Evolutionary conservation across 2,329 filamentous ascomycete genomes (phyloP).

Genomic region (Graphilbum ipis-grandicollis): DNA sequence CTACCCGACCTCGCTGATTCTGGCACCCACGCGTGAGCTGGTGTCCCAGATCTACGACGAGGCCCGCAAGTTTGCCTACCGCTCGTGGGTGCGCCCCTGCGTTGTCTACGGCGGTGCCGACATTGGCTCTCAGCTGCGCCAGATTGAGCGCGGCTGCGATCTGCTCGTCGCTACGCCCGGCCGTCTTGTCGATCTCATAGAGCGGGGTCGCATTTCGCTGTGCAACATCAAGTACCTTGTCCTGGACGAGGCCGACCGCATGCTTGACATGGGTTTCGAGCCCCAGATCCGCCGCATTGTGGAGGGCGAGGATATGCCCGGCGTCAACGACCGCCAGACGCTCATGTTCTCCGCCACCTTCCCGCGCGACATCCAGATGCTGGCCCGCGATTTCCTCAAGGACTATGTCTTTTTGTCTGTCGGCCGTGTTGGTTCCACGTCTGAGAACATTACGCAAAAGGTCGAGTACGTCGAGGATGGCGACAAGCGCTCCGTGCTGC

Average conservation of each 20-base stretch:
- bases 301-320: constrained; percentile 94
- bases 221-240: constrained; percentile 99
- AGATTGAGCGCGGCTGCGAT: constrained; percentile 95
- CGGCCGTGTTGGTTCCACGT: constrained; percentile 94
- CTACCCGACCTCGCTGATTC: constrained; percentile 86
- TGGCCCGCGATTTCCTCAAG: constrained; percentile 95
- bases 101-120: constrained; percentile 99
- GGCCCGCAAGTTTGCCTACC: constrained; percentile 94
- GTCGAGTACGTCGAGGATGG: constrained; percentile 86
- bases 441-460: constrained; percentile 99
- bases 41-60: constrained; percentile 98
- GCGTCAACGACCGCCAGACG: constrained; percentile 69
- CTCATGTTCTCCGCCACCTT: constrained; percentile 99
- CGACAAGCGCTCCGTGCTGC: constrained; percentile 93
- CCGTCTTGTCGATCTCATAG: constrained; percentile 93
- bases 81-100: constrained; percentile 95
- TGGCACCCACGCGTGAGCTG: constrained; percentile 93
- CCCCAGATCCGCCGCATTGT: constrained; percentile 98
- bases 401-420: constrained; percentile 99
- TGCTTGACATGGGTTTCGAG: constrained; percentile 99
- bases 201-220: constrained; percentile 94
- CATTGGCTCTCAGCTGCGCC: constrained; percentile 92
- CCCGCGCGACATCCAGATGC: constrained; percentile 97
- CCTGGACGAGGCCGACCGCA: constrained; percentile 97
- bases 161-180: constrained; percentile 92